Evolutionary conservation across 2,329 filamentous ascomycete genomes (phyloP).

Genomic region (Coniosporium tulheliwenetii): DNA sequence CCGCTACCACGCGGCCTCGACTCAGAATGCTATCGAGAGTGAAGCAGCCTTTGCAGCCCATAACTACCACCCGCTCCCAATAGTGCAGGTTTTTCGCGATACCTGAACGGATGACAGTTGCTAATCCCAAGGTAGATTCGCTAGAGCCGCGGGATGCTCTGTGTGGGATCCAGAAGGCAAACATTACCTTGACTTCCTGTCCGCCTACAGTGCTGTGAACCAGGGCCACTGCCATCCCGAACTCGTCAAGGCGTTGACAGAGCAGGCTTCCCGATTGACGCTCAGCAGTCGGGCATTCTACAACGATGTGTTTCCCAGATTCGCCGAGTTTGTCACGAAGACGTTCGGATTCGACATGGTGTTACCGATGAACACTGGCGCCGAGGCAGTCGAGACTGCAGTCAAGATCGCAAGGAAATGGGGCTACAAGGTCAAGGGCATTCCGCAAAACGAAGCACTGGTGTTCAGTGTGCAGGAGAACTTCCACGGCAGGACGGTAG

Average conservation of each 20-base stretch:
- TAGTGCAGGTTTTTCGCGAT: slow-evolving; percentile 36
- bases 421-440: slow-evolving; percentile 93
- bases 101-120: too few relatives aligned
- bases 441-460: slow-evolving; percentile 68
- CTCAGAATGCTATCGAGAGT: slow-evolving; percentile 59
- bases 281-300: slow-evolving; percentile 91
- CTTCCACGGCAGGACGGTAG: slow-evolving; percentile 88
- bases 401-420: slow-evolving; percentile 95
- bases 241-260: slow-evolving; percentile 74
- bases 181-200: slow-evolving; percentile 86
- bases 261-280: slow-evolving; percentile 80
- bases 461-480: slow-evolving; percentile 79
- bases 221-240: slow-evolving; percentile 97
- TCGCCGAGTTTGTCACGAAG: slow-evolving; percentile 79
- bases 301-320: slow-evolving; percentile 95
- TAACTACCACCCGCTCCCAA: slow-evolving; percentile 95
- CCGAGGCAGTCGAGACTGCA: slow-evolving; percentile 88
- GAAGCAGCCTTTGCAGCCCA: slow-evolving; percentile 84
- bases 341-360: slow-evolving; percentile 97
- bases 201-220: slow-evolving; percentile 94
- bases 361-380: slow-evolving; percentile 93
- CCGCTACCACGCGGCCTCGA: slow-evolving; percentile 60
- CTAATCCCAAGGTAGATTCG: slow-evolving; percentile 33
- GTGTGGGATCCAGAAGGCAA: slow-evolving; percentile 93
- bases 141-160: slow-evolving; percentile 65